Evolutionary conservation across 441 rosid species (phyloP).

Genomic region (Euphorbia celastroides): DNA sequence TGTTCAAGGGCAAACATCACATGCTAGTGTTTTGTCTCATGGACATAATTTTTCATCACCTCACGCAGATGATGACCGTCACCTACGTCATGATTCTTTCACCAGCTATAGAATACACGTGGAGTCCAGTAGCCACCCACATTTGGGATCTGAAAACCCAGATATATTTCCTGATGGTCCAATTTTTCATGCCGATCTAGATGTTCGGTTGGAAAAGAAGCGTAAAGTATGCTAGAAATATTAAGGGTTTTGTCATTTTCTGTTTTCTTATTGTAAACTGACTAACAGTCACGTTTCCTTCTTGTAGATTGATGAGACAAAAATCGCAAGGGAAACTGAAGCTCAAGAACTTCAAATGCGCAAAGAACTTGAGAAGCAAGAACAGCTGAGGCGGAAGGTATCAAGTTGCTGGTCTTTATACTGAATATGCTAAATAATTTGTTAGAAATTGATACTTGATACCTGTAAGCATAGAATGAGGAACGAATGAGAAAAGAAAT

Average conservation of each 20-base stretch:
- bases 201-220: slow-evolving; percentile 55
- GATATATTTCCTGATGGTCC: slow-evolving; percentile 50
- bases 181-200: slow-evolving; percentile 44
- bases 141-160: slow-evolving; percentile 50
- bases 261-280: slow-evolving; percentile 9
- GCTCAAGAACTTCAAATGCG: slow-evolving; percentile 52
- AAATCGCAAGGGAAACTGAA: slow-evolving; percentile 73
- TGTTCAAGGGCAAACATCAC: slow-evolving; percentile 47
- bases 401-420: neutral
- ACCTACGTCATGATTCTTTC: slow-evolving; percentile 45
- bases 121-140: slow-evolving; percentile 31
- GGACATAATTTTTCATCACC: slow-evolving; percentile 48
- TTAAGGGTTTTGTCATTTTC: slow-evolving; percentile 5
- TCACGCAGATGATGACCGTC: slow-evolving; percentile 44
- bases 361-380: slow-evolving; percentile 81
- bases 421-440: neutral
- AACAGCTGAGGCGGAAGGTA: slow-evolving; percentile 73
- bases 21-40: slow-evolving; percentile 49
- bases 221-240: slow-evolving; percentile 48
- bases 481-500: slow-evolving; percentile 89
- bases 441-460: slow-evolving; percentile 21
- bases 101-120: slow-evolving; percentile 35
- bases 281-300: slow-evolving; percentile 13
- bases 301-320: slow-evolving; percentile 63
- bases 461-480: slow-evolving; percentile 50